Evolutionary conservation across 139 green algal species (phyloP).

Genomic region (Trebouxia sp.): DNA sequence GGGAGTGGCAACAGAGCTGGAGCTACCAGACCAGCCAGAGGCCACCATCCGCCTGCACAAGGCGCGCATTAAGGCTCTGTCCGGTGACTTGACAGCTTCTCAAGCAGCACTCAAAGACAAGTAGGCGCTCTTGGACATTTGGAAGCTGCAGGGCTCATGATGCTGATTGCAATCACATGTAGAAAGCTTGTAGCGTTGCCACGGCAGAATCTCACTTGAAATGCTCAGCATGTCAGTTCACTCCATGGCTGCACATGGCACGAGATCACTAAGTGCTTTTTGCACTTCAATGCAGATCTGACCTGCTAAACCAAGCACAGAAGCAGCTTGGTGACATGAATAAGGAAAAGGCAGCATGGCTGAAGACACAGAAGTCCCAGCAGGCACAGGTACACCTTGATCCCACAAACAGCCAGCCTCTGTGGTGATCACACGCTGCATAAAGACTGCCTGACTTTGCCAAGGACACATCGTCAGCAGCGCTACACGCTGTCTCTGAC

Average conservation of each 20-base stretch:
- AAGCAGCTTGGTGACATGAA: conserved; percentile 15
- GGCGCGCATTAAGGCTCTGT: conserved; percentile 49
- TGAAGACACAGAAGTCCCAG: conserved; percentile 41
- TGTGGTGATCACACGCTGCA: too few species aligned
- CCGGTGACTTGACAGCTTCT: conserved; percentile 44
- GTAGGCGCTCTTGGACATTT: not conserved
- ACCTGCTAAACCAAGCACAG: conserved; percentile 3
- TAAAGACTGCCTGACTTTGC: too few species aligned
- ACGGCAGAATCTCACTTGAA: too few species aligned
- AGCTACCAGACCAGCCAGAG: conserved; percentile 52
- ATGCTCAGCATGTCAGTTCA: too few species aligned
- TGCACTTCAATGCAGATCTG: conserved; percentile 8
- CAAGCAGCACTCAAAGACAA: conserved; percentile 10
- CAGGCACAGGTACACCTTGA: conserved; percentile 49
- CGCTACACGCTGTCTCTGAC: too few species aligned
- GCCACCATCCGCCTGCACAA: conserved; percentile 60
- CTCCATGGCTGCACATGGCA: too few species aligned
- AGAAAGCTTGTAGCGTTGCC: too few species aligned
- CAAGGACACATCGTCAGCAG: too few species aligned
- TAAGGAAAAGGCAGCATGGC: conserved; percentile 23
- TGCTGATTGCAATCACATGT: too few species aligned
- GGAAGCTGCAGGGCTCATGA: too few species aligned
- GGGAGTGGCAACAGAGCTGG: conserved; percentile 34
- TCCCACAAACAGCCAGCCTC: too few species aligned
- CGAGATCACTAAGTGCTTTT: too few species aligned